Base-by-base conservation (phyloP, 805 yeast genomes). In the Hanseniaspora hatyaiensis region DNA sequence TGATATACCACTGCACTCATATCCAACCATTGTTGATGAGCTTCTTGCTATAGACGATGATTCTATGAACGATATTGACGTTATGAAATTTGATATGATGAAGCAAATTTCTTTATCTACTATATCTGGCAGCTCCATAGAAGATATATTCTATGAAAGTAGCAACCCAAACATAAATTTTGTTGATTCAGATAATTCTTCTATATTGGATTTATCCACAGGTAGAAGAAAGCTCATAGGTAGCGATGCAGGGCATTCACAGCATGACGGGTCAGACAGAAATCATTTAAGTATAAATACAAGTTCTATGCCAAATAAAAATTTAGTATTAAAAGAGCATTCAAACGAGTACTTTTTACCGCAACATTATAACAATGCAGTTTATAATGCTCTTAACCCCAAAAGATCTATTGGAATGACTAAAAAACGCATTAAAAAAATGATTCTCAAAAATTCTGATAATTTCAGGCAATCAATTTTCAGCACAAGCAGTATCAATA, bases 371-470 rank as follows among this genome's bases (percentile, higher is more conserved):
- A 53, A 57, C 39, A 52, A 51, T 24, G 34, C 49, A 11, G 46
- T 58, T 6, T 54, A 55, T 37, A 23, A 48, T 6, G 40, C 51
- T 2, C 38, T 59, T n/a, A 53, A 57, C 39, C 58, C 61, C 15
- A 44, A 50, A 16, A 57, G 60, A 58, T 65, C 67, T 1, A 26
- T 51, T 32, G 65, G 64, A 1, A 43, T 62, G 29, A 53, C 57
- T 3, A 49, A 50, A 19, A 59, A 43, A 20, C 34, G 52, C 3
- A 57, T 58, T 47, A 50, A 54, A 12, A 63, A 63, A 47, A 22
- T 47, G 19, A 51, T 48, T 15, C 30, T 41, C 4, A 30, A 31
- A 20, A 24, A 36, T 32, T 41, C 51, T 8, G 51, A 48, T 19
- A 36, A 36, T 4, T 34, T 34, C 9, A 42, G 40, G 20, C 47